A percentile compares a stretch with the other conserved stretches of the same genome.
Evolutionary conservation across 2,329 filamentous ascomycete genomes (phyloP).

Genomic region (Botrytis medusae): DNA sequence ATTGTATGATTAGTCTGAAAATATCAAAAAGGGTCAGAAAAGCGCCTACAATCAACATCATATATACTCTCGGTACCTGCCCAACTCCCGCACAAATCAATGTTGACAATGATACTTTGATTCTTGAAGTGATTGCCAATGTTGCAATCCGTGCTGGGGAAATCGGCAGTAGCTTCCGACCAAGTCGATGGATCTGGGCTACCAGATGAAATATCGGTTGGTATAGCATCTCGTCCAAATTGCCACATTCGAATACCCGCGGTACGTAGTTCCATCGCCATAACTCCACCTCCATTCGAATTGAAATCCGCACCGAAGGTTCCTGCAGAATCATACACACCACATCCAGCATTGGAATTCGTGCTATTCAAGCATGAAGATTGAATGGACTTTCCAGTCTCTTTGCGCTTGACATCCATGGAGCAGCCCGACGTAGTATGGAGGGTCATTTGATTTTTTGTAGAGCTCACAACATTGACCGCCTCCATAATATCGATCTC

Average conservation of each 20-base stretch:
- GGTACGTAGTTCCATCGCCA: slow-evolving; percentile 49
- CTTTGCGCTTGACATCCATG: slow-evolving; percentile 44
- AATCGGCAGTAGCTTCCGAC: slow-evolving; percentile 47
- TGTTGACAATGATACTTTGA: slow-evolving; percentile 79
- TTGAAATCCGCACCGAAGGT: slow-evolving; percentile 57
- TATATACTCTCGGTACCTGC: slow-evolving; percentile 57
- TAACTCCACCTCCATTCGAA: slow-evolving; percentile 47
- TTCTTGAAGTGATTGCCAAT: slow-evolving; percentile 68
- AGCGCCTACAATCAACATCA: slow-evolving; percentile 32
- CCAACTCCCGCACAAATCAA: slow-evolving; percentile 86
- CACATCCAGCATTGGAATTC: slow-evolving; percentile 45
- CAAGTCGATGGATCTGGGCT: slow-evolving; percentile 48
- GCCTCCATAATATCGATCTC: slow-evolving; percentile 58
- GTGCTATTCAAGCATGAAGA: slow-evolving; percentile 47
- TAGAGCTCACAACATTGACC: slow-evolving; percentile 45
- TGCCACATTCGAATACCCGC: slow-evolving; percentile 52
- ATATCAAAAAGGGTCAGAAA: neutral
- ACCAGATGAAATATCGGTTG: slow-evolving; percentile 46
- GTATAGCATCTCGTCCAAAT: slow-evolving; percentile 48
- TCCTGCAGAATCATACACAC: slow-evolving; percentile 44
- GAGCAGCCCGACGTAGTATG: slow-evolving; percentile 49
- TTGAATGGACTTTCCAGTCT: slow-evolving; percentile 50
- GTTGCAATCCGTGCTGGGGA: slow-evolving; percentile 61
- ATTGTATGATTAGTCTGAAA: neutral
- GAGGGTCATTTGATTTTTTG: slow-evolving; percentile 47